Evolutionary conservation across 371 early-diverging fungal genomes (phyloP), one percentile per base, ranked within the genome.

Genomic region (Fennellomyces sp.): DNA sequence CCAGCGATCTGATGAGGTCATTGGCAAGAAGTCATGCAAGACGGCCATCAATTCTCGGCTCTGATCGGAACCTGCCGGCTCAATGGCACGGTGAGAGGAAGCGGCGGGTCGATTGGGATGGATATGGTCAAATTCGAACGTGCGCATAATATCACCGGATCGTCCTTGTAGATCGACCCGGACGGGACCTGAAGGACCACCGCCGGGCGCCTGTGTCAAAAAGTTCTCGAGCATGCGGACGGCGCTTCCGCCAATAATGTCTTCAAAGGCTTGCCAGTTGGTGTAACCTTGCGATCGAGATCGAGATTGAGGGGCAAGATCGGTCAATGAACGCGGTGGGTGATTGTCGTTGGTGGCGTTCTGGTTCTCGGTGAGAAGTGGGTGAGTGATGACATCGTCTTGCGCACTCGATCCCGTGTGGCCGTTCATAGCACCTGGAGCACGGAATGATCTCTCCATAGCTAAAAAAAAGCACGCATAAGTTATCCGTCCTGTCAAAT

Each of bases 1-100:
- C 96, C 96, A 96, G 2, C 97, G 86, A 63, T 94, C 93, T 15
- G 78, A 59, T 1, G 93, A 90, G 3, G 87, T 76, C 81, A 88
- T 75, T 5, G 93, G 92, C 45, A 80, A 82, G 71, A 89, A 91
- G 28, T 87, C 85, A 49, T 90, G 86, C 8, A 89, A 76, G 3
- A 85, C 73, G 3, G 83, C 60, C 38, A 86, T 69, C 29, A 82
- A 72, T 30, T 84, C 82, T 28, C 70, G 65, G 2, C 57, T 59
- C 23, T 72, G 72, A 35, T 69, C 61, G 17, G 57, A 52, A 13
- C 59, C 29, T 27, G 64, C 57, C 12, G 49, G 21, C 35, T 54
- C 59, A 17, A 41, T 42, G 17, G 28, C 23, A 21, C 36, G 38
- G 38, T 45, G 53, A 33, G 27, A 25, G 28, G 39, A 27, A 17